Evolutionary conservation across 2,329 filamentous ascomycete species (phyloP), one percentile per base, ranked within the genome.

Genomic region (Ophiostoma himal-ulmi): DNA sequence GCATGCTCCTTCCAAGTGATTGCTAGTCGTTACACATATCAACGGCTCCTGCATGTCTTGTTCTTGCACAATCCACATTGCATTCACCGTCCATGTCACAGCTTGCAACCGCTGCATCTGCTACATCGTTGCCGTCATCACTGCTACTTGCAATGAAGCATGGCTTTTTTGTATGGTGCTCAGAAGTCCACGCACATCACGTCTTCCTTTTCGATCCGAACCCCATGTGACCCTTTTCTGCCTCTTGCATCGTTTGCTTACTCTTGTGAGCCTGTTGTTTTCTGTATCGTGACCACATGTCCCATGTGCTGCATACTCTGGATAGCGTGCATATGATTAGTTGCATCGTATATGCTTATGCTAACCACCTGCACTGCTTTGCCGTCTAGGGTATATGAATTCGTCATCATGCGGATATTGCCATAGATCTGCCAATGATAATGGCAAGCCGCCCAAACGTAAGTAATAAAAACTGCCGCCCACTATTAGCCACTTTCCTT

Each of bases 341-440:
- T 39, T 10, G 37, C 11, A 17, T 57, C 52, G 22, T 57, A 57
- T 2, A 14, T 20, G 7, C 54, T 62, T 62, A 39, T 67, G 65
- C 65, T 67, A 48, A 67, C 65, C n/a, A 17, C 22, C 20, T 65
- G 62, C 30, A 30, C 52, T 22, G 17, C 62, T 20, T 5, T 41
- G 5, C 11, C 22, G 5, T 66, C n/a, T 48, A 67, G 65, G 65
- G 10, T 67, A 67, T 30, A 67, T 67, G 65, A 67, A 67, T 14
- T 67, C 65, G 0, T 20, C 39, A 14, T 67, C 65, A 44, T 67
- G 65, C 39, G 65, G 65, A 6, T 67, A 67, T 20, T 67, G 65
- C 14, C n/a, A 17, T 22, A 41, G 4, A 11, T 17, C n/a, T 7
- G 1, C 13, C 22, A 17, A 67, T 44, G 22, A 10, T 14, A 26